Base-by-base conservation (phyloP, 2,329 filamentous ascomycete species). In the Calonectria ilicicola region DNA sequence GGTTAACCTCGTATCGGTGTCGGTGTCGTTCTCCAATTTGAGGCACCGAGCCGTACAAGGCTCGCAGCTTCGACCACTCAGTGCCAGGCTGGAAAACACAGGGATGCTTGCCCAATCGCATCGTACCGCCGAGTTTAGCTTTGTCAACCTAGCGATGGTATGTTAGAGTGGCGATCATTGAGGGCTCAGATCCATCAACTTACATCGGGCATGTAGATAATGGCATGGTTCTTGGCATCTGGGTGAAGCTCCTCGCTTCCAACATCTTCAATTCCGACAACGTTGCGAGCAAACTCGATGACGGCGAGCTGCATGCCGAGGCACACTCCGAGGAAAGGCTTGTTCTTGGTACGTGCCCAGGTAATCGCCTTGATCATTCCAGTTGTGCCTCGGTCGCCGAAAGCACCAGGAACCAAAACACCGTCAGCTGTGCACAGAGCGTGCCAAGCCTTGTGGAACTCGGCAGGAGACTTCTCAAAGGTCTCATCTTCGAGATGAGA, bases 291-390 rank as follows among this genome's bases (percentile, higher is more conserved):
- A 78, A 91, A 95, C 84, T 98, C 96, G 77, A 98, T 94, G 60
- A 98, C 95, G 23, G 96, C 95, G 60, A 98, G 90, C 83, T 98
- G 97, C 92, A 98, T 95, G 70, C 95, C 95, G 26, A 98, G 87
- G 82, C 96, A 98, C 75, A 98, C 93, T 72, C 97, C 97, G 1
- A 98, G 89, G 85, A 93, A 98, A 2, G 95, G 95, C 4, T 91
- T 91, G 74, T 93, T 92, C 78, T 95, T 92, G 76, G 93, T 93
- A 68, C 96, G 93, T 2, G 96, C 96, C 93, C 94, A 98, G 75
- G 92, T 93, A 19, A 94, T 93, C 3, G 93, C 94, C 69, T 91
- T 88, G 80, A 98, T 93, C 95, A 98, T 98, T 74, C 97, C 97
- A 81, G 96, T 93, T 0, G 92, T 95, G 71, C 95, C 96, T 78